These are phyloP conservation scores for Falciphora oryzae DNA, from an alignment of 2,329 filamentous ascomycete species.

Conservation along the genomic window DNA sequence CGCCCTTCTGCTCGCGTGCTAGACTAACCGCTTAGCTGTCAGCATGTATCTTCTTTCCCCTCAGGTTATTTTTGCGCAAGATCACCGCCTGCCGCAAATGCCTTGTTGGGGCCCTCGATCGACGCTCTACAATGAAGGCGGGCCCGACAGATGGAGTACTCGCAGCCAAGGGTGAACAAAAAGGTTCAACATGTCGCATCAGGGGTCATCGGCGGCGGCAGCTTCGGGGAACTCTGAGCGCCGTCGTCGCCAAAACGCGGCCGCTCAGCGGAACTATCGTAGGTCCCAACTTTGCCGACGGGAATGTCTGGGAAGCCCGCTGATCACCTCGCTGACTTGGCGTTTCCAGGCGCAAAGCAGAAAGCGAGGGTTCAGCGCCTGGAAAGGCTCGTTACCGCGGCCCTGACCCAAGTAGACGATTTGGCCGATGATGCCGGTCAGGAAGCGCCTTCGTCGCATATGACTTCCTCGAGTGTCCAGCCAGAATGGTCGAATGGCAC, in stretches of 20 bases:
- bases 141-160: background rate
- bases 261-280: conserved; percentile 13
- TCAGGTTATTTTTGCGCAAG: too few species aligned
- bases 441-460: background rate
- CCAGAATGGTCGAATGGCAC: background rate
- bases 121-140: background rate
- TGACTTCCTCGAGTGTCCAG: too few species aligned
- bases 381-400: conserved; percentile 2
- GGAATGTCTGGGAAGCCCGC: background rate
- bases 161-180: too few species aligned
- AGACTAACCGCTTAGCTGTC: too few species aligned
- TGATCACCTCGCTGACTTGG: background rate
- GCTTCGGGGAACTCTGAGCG: background rate
- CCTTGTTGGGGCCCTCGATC: too few species aligned
- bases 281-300: background rate
- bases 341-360: conserved; percentile 7
- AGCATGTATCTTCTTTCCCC: too few species aligned
- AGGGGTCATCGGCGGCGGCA: background rate
- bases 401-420: background rate
- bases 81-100: too few species aligned
- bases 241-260: conserved; percentile 11
- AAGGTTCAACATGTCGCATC: background rate
- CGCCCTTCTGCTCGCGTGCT: too few species aligned
- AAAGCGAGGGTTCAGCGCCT: conserved; percentile 4
- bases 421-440: background rate